Percentiles rank a stretch among this genome's conserved stretches.
These are phyloP conservation scores for Solanum arcanum DNA, from an alignment of 257 asterid genomes.

Conservation along the genomic window DNA sequence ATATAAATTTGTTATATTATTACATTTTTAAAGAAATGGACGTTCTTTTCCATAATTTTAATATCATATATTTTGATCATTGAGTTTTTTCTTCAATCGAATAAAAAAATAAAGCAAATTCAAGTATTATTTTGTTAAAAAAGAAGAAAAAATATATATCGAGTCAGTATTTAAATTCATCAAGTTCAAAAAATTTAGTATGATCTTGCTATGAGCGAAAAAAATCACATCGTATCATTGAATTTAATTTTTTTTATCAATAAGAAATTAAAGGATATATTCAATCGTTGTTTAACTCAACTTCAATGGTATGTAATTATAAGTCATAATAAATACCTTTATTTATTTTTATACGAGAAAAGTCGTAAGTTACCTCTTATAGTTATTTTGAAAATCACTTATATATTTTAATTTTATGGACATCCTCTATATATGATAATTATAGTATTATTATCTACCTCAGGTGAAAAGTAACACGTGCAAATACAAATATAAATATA, in stretches of 20 bases:
- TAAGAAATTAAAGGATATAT: too few species aligned
- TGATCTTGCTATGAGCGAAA: not conserved
- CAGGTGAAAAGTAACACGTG: not conserved
- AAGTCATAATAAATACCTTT: not conserved
- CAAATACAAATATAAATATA: not conserved
- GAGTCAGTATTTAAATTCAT: not conserved
- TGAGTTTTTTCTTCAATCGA: not conserved
- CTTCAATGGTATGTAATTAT: too few species aligned
- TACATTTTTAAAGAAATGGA: not conserved
- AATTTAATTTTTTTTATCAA: not conserved
- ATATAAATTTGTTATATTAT: not conserved
- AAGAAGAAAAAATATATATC: not conserved
- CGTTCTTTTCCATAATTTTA: not conserved
- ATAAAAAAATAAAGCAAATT: not conserved
- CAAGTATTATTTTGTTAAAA: not conserved
- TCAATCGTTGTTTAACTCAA: too few species aligned
- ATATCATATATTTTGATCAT: fast-evolving
- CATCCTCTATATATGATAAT: not conserved
- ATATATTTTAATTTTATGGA: too few species aligned
- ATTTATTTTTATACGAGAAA: not conserved
- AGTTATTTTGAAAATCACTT: not conserved
- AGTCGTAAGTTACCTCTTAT: not conserved
- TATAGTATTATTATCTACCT: not conserved
- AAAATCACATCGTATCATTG: not conserved
- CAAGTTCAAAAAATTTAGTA: not conserved